phyloP scores from a whole-genome alignment of 441 rosid species.

The Flueggea neowawraea region DNA sequence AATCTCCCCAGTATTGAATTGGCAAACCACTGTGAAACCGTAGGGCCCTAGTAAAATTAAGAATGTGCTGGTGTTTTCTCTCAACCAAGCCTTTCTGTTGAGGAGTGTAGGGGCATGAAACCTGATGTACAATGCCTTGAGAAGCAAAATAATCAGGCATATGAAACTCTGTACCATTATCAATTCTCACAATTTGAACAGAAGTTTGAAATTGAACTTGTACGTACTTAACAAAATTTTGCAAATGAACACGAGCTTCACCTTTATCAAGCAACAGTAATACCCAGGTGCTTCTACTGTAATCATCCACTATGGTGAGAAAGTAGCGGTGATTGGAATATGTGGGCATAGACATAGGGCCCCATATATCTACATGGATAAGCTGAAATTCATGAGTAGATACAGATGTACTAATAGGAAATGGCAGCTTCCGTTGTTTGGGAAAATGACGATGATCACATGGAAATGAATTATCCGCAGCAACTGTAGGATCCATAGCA shows the following conservation, averaged over 20 bases:
- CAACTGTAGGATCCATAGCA: no score
- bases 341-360: neutral
- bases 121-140: neutral
- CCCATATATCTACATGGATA: neutral
- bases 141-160: neutral
- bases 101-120: conserved; percentile 12
- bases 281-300: neutral
- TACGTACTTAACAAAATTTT: neutral
- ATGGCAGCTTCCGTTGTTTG: neutral
- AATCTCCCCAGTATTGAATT: neutral
- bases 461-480: no score
- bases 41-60: neutral
- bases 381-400: neutral
- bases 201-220: neutral
- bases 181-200: neutral
- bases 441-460: neutral
- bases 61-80: conserved; percentile 2
- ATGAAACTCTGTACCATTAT: neutral
- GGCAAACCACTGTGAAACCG: neutral
- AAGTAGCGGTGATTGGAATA: neutral
- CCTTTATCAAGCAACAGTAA: neutral
- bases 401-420: neutral
- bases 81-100: neutral
- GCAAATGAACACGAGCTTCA: neutral
- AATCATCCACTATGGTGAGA: neutral